These are phyloP conservation scores for Kuraishia cidri DNA, from an alignment of 805 yeast genomes.

Conservation along the genomic window DNA sequence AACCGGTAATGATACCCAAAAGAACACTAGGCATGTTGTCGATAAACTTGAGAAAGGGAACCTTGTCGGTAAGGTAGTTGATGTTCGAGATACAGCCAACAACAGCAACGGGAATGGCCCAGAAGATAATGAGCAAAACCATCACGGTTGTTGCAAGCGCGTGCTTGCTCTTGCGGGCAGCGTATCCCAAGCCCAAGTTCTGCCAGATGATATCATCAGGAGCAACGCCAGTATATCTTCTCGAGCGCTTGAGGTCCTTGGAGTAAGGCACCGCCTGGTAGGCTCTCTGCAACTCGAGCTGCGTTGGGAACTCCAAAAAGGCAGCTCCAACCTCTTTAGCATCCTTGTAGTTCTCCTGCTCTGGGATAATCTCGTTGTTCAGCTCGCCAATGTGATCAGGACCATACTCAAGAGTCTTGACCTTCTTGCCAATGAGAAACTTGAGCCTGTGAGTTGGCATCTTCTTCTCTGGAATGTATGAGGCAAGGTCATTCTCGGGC, in stretches of 20 bases:
- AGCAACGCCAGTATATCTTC: constrained; percentile 50
- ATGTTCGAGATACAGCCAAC: constrained; percentile 92
- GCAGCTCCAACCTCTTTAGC: constrained; percentile 56
- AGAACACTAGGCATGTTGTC: constrained; percentile 61
- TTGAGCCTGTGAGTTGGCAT: constrained; percentile 76
- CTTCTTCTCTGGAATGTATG: constrained; percentile 64
- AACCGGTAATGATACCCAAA: constrained; percentile 80
- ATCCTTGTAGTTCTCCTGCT: constrained; percentile 45
- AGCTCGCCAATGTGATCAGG: constrained; percentile 58
- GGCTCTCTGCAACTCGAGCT: constrained; percentile 82
- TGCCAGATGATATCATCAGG: constrained; percentile 87
- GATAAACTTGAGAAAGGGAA: constrained; percentile 71
- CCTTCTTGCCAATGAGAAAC: constrained; percentile 72
- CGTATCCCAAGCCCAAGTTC: constrained; percentile 52
- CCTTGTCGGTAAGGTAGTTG: constrained; percentile 57
- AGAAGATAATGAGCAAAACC: constrained; percentile 66
- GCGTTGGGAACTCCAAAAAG: constrained; percentile 75
- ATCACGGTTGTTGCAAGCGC: constrained; percentile 54
- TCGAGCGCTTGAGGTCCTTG: constrained; percentile 31
- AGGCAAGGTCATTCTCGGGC: constrained; percentile 45
- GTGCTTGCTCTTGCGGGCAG: constrained; percentile 47
- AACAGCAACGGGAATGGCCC: constrained; percentile 98
- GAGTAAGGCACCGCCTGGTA: constrained; percentile 69
- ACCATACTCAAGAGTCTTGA: constrained; percentile 72
- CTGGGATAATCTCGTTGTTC: constrained; percentile 51